Evolutionary conservation across 192 early-diverging fungal species (phyloP).

Genomic region (Funneliformis geosporum): DNA sequence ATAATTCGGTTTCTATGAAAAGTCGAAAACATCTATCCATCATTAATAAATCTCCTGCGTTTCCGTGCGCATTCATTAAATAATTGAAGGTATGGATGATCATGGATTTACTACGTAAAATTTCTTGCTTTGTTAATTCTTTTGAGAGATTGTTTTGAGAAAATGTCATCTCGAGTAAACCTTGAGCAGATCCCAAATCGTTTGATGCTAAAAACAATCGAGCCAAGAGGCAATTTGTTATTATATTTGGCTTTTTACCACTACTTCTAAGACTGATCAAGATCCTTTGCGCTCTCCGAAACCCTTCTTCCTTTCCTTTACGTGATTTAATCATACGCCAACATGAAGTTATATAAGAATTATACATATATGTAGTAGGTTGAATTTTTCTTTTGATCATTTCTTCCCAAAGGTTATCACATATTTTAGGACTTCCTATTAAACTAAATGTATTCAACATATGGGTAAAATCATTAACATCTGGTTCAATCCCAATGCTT

Average conservation of each 20-base stretch:
- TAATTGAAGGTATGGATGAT: not conserved
- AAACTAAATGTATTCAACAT: slow-evolving; percentile 15
- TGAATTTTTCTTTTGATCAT: not conserved
- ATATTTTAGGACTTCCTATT: not conserved
- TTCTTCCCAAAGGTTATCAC: slow-evolving; percentile 13
- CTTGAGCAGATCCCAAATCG: not conserved
- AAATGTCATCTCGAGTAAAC: not conserved
- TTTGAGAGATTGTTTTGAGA: not conserved
- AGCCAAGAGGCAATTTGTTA: not conserved
- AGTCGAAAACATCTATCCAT: slow-evolving; percentile 13
- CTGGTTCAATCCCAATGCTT: not conserved
- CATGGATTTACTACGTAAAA: not conserved
- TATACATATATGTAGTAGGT: slow-evolving; percentile 5
- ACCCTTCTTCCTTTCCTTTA: not conserved
- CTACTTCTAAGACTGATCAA: not conserved
- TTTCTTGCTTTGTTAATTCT: not conserved
- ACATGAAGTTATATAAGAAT: slow-evolving; percentile 25
- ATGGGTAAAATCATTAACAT: slow-evolving; percentile 17
- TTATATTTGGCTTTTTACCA: not conserved
- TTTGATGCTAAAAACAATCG: not conserved
- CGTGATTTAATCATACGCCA: not conserved
- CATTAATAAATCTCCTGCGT: not conserved
- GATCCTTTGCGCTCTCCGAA: not conserved
- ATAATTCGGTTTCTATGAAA: not conserved
- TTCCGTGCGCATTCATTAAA: slow-evolving; percentile 2